Percentiles rank a stretch among this genome's conserved stretches.
These are phyloP conservation scores for Cystobasidiaceae sp. DNA, from an alignment of 1,284 basidiomycete genomes.

Conservation along the genomic window DNA sequence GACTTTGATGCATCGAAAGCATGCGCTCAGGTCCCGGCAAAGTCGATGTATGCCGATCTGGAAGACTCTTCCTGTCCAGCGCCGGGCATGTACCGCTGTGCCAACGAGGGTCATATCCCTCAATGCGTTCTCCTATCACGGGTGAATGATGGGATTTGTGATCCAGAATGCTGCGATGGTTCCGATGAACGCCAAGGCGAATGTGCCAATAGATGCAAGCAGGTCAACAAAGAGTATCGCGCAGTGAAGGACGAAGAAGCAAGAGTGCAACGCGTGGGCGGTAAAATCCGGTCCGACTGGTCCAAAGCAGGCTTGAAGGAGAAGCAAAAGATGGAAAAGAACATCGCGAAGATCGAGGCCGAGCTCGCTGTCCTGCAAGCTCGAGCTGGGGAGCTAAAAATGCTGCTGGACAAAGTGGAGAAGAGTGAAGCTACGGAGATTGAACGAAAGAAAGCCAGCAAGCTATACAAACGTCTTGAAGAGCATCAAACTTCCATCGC, in stretches of 20 bases:
- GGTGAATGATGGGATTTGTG: conserved; percentile 93
- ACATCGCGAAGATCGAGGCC: conserved; percentile 54
- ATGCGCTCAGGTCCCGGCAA: conserved; percentile 24
- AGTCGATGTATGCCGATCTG: conserved; percentile 33
- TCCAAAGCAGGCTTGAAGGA: conserved; percentile 81
- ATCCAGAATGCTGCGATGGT: conserved; percentile 95
- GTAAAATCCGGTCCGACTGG: conserved; percentile 84
- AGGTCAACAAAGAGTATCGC: conserved; percentile 66
- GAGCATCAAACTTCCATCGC: conserved; percentile 69
- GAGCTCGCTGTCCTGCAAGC: conserved; percentile 50
- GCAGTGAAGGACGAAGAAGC: conserved; percentile 64
- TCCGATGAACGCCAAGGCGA: conserved; percentile 75
- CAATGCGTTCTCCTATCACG: conserved; percentile 68
- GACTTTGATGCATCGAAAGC: conserved; percentile 31
- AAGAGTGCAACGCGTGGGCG: conserved; percentile 64
- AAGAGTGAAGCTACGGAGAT: conserved; percentile 41
- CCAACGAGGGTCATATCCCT: conserved; percentile 82
- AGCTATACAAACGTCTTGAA: conserved; percentile 67
- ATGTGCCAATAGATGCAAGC: conserved; percentile 73
- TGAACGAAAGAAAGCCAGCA: conserved; percentile 64
- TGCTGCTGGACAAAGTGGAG: conserved; percentile 42
- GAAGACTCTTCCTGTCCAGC: conserved; percentile 36
- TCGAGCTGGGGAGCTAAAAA: conserved; percentile 59
- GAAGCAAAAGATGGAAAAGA: conserved; percentile 67
- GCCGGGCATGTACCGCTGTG: conserved; percentile 65